These are phyloP conservation scores for Buddleja alternifolia DNA, from an alignment of 257 asterid species.

Conservation along the genomic window DNA sequence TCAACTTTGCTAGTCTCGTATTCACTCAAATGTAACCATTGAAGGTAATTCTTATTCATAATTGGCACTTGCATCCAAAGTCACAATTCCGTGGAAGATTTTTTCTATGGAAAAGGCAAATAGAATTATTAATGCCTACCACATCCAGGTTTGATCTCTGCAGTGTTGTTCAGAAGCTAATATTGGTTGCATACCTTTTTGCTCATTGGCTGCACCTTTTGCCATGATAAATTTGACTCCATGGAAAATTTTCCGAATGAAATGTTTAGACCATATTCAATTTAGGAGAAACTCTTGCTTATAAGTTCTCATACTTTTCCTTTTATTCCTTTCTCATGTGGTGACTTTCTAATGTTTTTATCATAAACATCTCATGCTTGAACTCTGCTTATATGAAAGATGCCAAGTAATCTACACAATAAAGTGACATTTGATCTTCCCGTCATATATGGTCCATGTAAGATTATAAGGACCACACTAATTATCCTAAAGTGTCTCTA, in stretches of 20 bases:
- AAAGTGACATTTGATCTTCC: background rate
- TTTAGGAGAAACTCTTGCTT: no score
- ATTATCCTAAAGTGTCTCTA: constrained; percentile 27
- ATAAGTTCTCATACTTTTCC: no score
- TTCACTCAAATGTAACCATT: background rate
- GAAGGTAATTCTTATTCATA: no score
- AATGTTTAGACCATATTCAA: no score
- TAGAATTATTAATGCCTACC: background rate
- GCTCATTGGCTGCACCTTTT: background rate
- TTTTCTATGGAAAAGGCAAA: background rate
- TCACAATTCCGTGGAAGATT: no score
- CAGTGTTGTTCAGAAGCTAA: background rate
- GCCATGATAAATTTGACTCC: no score
- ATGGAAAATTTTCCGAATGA: no score
- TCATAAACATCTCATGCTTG: background rate
- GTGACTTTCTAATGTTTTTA: background rate
- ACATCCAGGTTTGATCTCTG: background rate
- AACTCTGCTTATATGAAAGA: background rate
- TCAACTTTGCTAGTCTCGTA: background rate
- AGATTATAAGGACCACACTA: background rate
- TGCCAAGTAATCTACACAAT: background rate
- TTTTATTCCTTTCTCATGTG: background rate
- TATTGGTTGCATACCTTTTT: background rate
- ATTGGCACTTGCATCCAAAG: no score
- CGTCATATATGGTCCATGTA: background rate